Evolutionary conservation across 2,329 filamentous ascomycete genomes (phyloP), one percentile per base, ranked within the genome.

Genomic region (Xylaria sp.): DNA sequence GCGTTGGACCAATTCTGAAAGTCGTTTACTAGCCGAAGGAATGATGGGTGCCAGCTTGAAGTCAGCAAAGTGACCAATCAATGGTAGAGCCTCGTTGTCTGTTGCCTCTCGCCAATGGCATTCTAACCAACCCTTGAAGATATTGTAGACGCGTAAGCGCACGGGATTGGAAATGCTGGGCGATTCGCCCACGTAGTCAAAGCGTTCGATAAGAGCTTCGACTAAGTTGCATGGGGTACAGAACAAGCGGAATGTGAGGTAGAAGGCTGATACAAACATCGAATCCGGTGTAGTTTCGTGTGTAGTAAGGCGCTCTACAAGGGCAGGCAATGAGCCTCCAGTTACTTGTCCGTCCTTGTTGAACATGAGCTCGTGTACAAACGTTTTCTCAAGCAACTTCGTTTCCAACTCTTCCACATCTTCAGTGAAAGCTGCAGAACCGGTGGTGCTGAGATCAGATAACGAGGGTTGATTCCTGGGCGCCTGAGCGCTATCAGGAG

Each of bases 61-160:
- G 65, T 88, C 84, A 1, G 93, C 92, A 73, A 99, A 99, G 1
- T 84, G 79, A 39, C 88, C 80, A 63, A 99, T 95, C 53, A 89
- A 78, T 0, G 82, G 79, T 7, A 99, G 79, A 1, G 92, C 91
- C 10, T 85, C 82, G 56, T 84, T 83, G 71, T 99, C 94, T 9
- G 87, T 86, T 60, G 91, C 85, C 64, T 91, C 85, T 52, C 89
- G 86, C 93, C 94, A 99, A 74, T 99, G 92, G 5, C 90, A 94
- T 76, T 97, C 94, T 18, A 99, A 79, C 94, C 94, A 99, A 48
- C 90, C 90, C 75, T 99, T 99, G 80, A 99, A 91, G 59, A 92
- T 88, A 72, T 99, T 97, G 78, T 95, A 97, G 1, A 97, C 91
- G 55, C 94, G 86, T 52, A 99, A 79, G 54, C 92, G 87, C 19